A percentile compares a stretch with the other conserved stretches of the same genome.
Evolutionary conservation across 148 eudicot genomes (phyloP).

Genomic region (Silene uniflora): DNA sequence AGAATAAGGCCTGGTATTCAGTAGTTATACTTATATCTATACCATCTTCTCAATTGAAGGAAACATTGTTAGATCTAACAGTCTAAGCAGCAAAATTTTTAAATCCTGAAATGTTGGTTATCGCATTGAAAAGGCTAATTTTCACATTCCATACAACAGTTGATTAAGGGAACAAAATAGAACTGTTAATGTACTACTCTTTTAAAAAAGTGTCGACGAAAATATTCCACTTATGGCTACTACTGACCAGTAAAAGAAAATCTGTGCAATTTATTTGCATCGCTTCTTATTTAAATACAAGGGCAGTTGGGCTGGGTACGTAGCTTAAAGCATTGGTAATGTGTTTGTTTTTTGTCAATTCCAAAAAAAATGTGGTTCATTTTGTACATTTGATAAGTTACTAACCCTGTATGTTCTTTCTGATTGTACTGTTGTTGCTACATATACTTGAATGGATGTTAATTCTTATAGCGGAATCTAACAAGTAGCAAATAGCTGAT

Average conservation of each 20-base stretch:
- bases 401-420: not conserved
- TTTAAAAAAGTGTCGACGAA: not conserved
- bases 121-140: no score
- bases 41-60: not conserved
- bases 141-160: no score
- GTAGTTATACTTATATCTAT: not conserved
- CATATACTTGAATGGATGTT: not conserved
- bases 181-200: not conserved
- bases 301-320: not conserved
- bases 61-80: not conserved
- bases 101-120: not conserved
- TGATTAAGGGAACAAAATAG: not conserved
- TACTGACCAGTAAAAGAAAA: not conserved
- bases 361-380: not conserved
- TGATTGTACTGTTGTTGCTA: not conserved
- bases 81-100: not conserved
- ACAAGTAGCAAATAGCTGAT: constrained; percentile 5
- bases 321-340: not conserved
- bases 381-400: not conserved
- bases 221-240: not conserved
- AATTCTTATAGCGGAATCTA: not conserved
- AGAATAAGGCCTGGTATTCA: not conserved
- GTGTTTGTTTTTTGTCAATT: no score
- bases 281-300: not conserved
- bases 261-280: not conserved